phyloP scores from a whole-genome alignment of 805 yeast genomes.

The Barnettozyma vustinii region DNA sequence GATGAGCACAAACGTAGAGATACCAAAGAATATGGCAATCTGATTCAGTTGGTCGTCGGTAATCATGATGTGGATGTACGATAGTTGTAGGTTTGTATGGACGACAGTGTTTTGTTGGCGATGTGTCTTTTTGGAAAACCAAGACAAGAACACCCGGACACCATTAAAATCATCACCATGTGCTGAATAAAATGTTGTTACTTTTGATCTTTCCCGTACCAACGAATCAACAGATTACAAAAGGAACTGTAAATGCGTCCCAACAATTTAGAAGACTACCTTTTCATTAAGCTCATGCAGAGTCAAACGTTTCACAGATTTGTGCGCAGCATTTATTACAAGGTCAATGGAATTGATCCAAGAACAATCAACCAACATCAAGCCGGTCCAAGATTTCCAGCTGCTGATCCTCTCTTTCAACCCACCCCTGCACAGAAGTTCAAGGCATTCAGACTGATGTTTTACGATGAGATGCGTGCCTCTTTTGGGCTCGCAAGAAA shows the following conservation, averaged over 20 bases:
- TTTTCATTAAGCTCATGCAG: conserved; percentile 39
- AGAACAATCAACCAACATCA: conserved; percentile 30
- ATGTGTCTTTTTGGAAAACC: background rate
- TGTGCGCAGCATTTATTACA: conserved; percentile 58
- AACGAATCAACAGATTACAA: no score
- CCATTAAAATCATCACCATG: background rate
- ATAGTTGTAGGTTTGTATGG: background rate
- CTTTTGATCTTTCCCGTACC: background rate
- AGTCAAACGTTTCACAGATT: conserved; percentile 57
- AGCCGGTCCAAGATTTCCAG: conserved; percentile 16
- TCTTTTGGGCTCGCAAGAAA: conserved; percentile 41
- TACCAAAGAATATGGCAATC: conserved; percentile 68
- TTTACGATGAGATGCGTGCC: conserved; percentile 55
- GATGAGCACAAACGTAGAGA: conserved; percentile 65
- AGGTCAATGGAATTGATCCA: conserved; percentile 48
- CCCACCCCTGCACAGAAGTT: conserved; percentile 53
- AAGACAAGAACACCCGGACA: background rate
- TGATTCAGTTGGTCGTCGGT: conserved; percentile 74
- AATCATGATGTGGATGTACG: conserved; percentile 48
- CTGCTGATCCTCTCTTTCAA: conserved; percentile 17
- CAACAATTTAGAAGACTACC: conserved; percentile 42
- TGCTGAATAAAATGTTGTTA: no score
- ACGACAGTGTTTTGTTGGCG: background rate
- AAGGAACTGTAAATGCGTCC: conserved; percentile 15
- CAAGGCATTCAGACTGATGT: conserved; percentile 55